phyloP scores from a whole-genome alignment of 1,284 basidiomycete genomes.

The Sphaerobolus stellatus region DNA sequence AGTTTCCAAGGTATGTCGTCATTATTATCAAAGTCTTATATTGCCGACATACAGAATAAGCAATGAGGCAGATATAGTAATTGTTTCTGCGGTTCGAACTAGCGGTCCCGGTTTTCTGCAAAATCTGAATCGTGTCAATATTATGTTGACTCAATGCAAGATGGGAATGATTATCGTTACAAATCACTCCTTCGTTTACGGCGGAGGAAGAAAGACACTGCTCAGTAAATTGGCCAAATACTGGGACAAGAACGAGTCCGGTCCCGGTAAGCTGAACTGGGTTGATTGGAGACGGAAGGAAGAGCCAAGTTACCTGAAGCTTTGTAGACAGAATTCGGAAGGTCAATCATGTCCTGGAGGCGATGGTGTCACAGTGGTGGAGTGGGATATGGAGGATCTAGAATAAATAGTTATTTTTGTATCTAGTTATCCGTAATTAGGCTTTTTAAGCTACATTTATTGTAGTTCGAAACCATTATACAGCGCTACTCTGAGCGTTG shows the following conservation, averaged over 20 bases:
- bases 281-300: slow-evolving; percentile 22
- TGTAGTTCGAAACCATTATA: no score
- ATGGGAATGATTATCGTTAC: slow-evolving; percentile 65
- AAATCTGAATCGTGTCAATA: slow-evolving; percentile 60
- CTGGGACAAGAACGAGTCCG: slow-evolving; percentile 21
- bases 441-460: no score
- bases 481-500: no score
- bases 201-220: slow-evolving; percentile 30
- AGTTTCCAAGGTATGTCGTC: slow-evolving; percentile 57
- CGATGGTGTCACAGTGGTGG: no score
- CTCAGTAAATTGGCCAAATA: slow-evolving; percentile 30
- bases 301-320: no score
- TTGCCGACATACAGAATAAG: slow-evolving; percentile 35
- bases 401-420: no score
- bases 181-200: slow-evolving; percentile 51
- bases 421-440: no score
- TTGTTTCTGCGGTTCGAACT: slow-evolving; percentile 64
- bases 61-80: slow-evolving; percentile 60
- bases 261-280: slow-evolving; percentile 23
- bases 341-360: no score
- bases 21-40: slow-evolving; percentile 2
- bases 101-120: slow-evolving; percentile 55
- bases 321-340: no score
- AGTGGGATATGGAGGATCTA: no score
- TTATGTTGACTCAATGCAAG: slow-evolving; percentile 62